Percentiles rank a stretch among this genome's conserved stretches.
These are phyloP conservation scores for Mycena floridula DNA, from an alignment of 768 basidiomycete genomes.

Conservation along the genomic window DNA sequence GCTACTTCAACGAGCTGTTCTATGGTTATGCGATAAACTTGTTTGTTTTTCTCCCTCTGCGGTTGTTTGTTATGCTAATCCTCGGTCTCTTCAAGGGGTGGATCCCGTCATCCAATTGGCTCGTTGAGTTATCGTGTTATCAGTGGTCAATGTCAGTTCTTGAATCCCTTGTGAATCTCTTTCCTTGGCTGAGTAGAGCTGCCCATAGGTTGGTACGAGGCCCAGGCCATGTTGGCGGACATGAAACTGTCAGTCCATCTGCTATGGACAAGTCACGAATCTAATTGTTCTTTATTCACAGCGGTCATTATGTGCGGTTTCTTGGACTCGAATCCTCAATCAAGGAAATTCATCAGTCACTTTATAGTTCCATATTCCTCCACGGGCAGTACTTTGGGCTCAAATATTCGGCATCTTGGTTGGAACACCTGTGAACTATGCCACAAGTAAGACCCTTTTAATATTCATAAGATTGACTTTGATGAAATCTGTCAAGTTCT, in stretches of 20 bases:
- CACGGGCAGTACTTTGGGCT: constrained; percentile 14
- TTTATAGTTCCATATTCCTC: constrained; percentile 20
- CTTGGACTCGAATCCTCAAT: not conserved
- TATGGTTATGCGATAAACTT: constrained; percentile 19
- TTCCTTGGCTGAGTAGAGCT: not conserved
- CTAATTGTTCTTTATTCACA: not conserved
- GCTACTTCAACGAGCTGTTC: constrained; percentile 20
- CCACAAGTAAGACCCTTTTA: not conserved
- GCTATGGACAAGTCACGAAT: not conserved
- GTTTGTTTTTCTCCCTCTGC: no score
- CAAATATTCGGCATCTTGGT: constrained; percentile 19
- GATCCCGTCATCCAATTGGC: constrained; percentile 18
- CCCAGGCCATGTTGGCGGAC: constrained; percentile 18
- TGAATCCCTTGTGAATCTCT: not conserved
- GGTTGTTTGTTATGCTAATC: no score
- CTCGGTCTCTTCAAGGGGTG: no score
- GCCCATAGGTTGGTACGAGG: constrained; percentile 18
- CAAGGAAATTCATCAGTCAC: no score
- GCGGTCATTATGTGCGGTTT: constrained; percentile 17
- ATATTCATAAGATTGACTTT: constrained; percentile 7
- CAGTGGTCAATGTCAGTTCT: constrained; percentile 16
- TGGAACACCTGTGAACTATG: constrained; percentile 19
- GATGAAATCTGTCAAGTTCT: constrained; percentile 7
- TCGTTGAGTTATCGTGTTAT: constrained; percentile 18
- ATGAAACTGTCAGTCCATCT: constrained; percentile 17